Evolutionary conservation across 495 filamentous ascomycete species (phyloP), one percentile per base, ranked within the genome.

Genomic region (Penicillium paradoxum): DNA sequence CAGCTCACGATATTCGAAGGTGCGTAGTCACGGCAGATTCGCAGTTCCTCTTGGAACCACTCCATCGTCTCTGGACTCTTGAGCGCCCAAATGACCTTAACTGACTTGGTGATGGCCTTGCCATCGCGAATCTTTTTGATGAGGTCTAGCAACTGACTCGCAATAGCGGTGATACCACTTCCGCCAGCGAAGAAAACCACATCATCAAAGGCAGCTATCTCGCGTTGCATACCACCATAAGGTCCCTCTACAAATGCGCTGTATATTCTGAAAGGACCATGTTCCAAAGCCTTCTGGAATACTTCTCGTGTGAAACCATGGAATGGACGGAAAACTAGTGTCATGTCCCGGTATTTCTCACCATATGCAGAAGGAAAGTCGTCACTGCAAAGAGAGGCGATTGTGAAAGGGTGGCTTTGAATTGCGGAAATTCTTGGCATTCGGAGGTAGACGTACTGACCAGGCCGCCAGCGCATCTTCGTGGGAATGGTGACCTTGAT

Each of bases 31-130:
- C 89, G 78, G 72, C 91, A 93, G 59, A 96, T 90, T 42, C 89
- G 79, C 38, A 97, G 77, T 66, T 96, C 93, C 72, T 97, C 92
- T 64, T 88, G 88, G 79, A 97, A 97, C 92, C 92, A 97, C 66
- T 95, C 90, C 81, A 97, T 91, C 7, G 89, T 89, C 70, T 96
- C 92, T 32, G 89, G 81, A 46, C 85, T 83, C 66, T 91, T 92
- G 41, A 97, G 73, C 17, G 91, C 84, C 92, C 92, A 97, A 11
- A 97, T 81, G 5, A 97, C 88, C 18, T 91, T 85, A 24, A 97
- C 85, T 48, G 86, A 87, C 69, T 84, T 89, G 14, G 91, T 96
- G 48, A 96, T 87, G 29, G 92, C 93, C 59, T 96, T 95, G 15
- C 88, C 86, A 62, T 95, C 90, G 15, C 88, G 84, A 81, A 97